phyloP scores from a whole-genome alignment of 768 basidiomycete species.

The Leucocoprinus leucothites region DNA sequence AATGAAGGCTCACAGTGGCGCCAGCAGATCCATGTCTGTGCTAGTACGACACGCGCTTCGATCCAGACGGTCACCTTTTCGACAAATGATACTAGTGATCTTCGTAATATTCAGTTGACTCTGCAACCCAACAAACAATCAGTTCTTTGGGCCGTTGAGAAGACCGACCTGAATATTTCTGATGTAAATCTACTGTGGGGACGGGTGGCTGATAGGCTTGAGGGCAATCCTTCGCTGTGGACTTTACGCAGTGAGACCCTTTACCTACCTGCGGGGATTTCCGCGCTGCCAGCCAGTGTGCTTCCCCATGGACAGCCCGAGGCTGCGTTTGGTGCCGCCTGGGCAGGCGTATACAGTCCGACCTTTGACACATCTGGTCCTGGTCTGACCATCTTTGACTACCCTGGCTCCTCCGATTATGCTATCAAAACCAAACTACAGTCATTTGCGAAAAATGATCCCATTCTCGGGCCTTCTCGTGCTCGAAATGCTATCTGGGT shows the following conservation, averaged over 20 bases:
- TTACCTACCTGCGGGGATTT: conserved; percentile 3
- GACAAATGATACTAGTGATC: background rate
- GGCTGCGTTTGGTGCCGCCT: background rate
- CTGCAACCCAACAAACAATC: background rate
- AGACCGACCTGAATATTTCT: background rate
- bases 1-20: conserved; percentile 18
- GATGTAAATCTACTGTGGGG: conserved; percentile 9
- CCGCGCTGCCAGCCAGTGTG: background rate
- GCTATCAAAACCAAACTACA: conserved; percentile 2
- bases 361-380: background rate
- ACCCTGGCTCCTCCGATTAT: background rate
- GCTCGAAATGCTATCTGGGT: conserved; percentile 5
- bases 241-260: background rate
- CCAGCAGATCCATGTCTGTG: conserved; percentile 17
- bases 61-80: conserved; percentile 5
- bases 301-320: background rate
- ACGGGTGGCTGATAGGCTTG: conserved; percentile 1
- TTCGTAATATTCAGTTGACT: background rate
- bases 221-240: conserved; percentile 5
- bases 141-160: conserved; percentile 6
- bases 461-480: background rate
- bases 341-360: background rate
- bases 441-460: background rate
- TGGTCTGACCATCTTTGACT: background rate
- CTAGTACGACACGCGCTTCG: conserved; percentile 16